Evolutionary conservation across 2,329 filamentous ascomycete genomes (phyloP).

Genomic region (Biscogniauxia sp.): DNA sequence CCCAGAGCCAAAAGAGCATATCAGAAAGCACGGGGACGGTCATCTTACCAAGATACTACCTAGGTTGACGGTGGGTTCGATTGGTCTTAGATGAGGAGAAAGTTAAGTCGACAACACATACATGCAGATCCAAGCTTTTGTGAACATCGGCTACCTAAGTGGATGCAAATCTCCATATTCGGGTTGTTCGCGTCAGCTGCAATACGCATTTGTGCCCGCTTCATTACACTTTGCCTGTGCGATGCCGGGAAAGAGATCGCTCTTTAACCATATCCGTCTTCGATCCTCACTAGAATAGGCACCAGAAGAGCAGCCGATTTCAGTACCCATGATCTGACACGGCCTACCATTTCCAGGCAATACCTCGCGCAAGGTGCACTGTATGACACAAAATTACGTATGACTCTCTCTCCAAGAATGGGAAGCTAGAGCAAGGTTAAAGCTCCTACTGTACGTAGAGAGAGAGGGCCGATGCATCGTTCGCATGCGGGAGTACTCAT

Average conservation of each 20-base stretch:
- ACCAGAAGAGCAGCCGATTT: background rate
- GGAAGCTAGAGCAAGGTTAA: background rate
- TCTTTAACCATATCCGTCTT: background rate
- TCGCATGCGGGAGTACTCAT: background rate
- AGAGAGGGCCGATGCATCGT: background rate
- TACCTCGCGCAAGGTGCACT: background rate
- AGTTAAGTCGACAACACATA: background rate
- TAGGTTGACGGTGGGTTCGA: background rate
- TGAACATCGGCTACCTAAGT: background rate
- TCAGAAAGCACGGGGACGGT: background rate
- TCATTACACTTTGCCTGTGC: background rate
- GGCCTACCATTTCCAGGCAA: background rate
- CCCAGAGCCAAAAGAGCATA: background rate
- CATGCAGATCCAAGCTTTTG: background rate
- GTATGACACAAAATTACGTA: background rate
- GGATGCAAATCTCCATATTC: background rate
- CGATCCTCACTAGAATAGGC: background rate
- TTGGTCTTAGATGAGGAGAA: background rate
- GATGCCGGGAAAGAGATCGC: background rate
- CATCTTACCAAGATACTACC: background rate
- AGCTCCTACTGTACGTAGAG: background rate
- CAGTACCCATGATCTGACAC: background rate
- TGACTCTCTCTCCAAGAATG: background rate
- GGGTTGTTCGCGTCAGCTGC: background rate
- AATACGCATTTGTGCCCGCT: background rate